phyloP scores from a whole-genome alignment of 1,139 yeast species.

The Blastobotrys elegans region DNA sequence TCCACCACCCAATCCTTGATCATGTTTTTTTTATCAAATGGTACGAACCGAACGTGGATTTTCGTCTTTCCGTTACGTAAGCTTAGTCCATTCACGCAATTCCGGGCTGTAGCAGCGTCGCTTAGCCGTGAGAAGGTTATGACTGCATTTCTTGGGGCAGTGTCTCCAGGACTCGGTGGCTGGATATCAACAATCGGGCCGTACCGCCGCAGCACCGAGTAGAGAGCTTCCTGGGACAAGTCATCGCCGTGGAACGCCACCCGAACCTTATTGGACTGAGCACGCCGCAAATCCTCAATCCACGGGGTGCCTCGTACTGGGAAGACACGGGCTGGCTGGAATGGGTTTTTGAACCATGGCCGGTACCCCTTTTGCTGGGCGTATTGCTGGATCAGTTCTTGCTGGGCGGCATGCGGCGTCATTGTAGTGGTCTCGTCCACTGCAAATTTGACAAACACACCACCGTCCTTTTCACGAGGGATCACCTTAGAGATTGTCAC shows the following conservation, averaged over 20 bases:
- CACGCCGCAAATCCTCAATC: slow-evolving; percentile 86
- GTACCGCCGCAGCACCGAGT: slow-evolving; percentile 77
- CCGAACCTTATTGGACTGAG: slow-evolving; percentile 58
- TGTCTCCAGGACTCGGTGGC: slow-evolving; percentile 49
- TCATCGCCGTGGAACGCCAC: slow-evolving; percentile 71
- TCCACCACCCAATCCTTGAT: slow-evolving; percentile 51
- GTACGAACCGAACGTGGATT: slow-evolving; percentile 69
- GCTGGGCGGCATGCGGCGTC: slow-evolving; percentile 14
- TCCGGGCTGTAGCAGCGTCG: slow-evolving; percentile 82
- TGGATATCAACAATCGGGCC: slow-evolving; percentile 74
- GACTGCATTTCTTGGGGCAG: slow-evolving; percentile 47
- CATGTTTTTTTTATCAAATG: slow-evolving; percentile 47
- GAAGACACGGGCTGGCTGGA: slow-evolving; percentile 47
- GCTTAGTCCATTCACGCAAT: slow-evolving; percentile 66
- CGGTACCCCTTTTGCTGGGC: slow-evolving; percentile 19
- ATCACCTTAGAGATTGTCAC: slow-evolving; percentile 45
- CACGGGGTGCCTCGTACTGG: slow-evolving; percentile 91
- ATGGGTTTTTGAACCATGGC: slow-evolving; percentile 32
- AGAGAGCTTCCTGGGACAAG: slow-evolving; percentile 78
- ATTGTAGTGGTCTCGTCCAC: slow-evolving; percentile 19
- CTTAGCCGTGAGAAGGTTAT: slow-evolving; percentile 52
- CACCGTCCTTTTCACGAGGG: slow-evolving; percentile 84
- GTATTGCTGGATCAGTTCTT: slow-evolving; percentile 19
- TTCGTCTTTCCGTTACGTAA: slow-evolving; percentile 52
- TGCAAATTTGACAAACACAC: slow-evolving; percentile 76